Percentiles rank a stretch among this genome's conserved stretches.
Evolutionary conservation across 2,329 filamentous ascomycete species (phyloP).

Genomic region (Lecanicillium sp.): DNA sequence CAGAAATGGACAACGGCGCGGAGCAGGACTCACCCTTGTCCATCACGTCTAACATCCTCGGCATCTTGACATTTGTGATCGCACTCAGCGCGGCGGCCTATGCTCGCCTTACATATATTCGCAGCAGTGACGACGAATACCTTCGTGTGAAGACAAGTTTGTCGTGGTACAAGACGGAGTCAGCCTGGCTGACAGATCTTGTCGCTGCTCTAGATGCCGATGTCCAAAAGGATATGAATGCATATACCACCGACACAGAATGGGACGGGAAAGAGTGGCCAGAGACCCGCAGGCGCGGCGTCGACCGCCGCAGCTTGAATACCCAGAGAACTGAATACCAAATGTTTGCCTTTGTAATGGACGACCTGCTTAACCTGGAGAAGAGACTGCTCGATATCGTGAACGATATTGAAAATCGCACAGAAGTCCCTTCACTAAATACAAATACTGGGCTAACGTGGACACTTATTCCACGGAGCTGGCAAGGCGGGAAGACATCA

Average conservation of each 20-base stretch:
- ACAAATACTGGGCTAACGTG: slow-evolving; percentile 20
- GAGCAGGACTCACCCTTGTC: slow-evolving; percentile 36
- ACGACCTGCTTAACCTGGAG: slow-evolving; percentile 35
- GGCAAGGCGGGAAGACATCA: slow-evolving; percentile 26
- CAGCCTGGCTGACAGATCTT: slow-evolving; percentile 35
- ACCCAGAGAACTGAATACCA: slow-evolving; percentile 27
- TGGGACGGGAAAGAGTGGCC: neutral
- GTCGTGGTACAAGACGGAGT: slow-evolving; percentile 42
- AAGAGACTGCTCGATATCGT: slow-evolving; percentile 36
- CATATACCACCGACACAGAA: neutral
- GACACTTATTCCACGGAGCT: slow-evolving; percentile 28
- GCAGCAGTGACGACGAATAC: slow-evolving; percentile 38
- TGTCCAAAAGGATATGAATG: slow-evolving; percentile 13
- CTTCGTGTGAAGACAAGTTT: slow-evolving; percentile 38
- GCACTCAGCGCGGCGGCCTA: slow-evolving; percentile 36
- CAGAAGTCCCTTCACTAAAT: slow-evolving; percentile 8
- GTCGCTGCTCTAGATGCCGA: slow-evolving; percentile 20
- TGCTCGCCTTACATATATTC: slow-evolving; percentile 35
- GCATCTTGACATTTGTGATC: slow-evolving; percentile 40
- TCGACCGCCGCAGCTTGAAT: slow-evolving; percentile 11
- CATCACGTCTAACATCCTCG: slow-evolving; percentile 33
- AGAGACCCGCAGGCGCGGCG: neutral
- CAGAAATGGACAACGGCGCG: slow-evolving; percentile 14
- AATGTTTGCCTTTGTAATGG: slow-evolving; percentile 41
- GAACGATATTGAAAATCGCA: slow-evolving; percentile 30